Evolutionary conservation across 805 yeast genomes (phyloP), one percentile per base, ranked within the genome.

Genomic region (Allodekkera sacchari): DNA sequence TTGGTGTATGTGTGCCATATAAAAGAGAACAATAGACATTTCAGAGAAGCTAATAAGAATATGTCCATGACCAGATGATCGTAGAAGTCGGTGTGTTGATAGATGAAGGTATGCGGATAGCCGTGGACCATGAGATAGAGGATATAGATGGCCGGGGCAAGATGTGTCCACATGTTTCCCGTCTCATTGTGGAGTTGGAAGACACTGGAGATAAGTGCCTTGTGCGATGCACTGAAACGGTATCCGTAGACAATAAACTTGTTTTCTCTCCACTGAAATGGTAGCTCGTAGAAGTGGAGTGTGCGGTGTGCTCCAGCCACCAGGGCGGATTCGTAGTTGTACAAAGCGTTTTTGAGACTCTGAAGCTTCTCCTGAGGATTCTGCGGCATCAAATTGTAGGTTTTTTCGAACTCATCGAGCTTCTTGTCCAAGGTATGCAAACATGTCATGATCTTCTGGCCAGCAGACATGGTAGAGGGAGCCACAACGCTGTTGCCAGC

Each of bases 201-300:
- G 12, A 87, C 61, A 29, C 88, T 73, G 37, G 63, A 55, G 19
- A 80, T 32, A 42, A 92, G 80, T 33, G 70, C 66, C 6, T 47
- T 19, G 49, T 80, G 87, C 25, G 71, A 67, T 35, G 71, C 61
- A 39, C 80, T 76, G 57, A 89, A 92, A 38, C 96, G 64, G 59
- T 89, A 92, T 3, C 97, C 97, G 34, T 73, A 62, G 14, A 81
- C 63, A 36, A 92, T 83, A 54, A 71, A 87, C 36, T 85, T 77
- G 58, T 92, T 89, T 57, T 88, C 96, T 48, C 94, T 71, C 95
- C 96, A 89, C 29, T 82, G 84, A 43, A 79, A 73, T 2, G 98
- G 98, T 26, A 89, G 63, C 53, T 89, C 94, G 50, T 83, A 84
- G 53, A 79, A 83, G 43, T 84, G 85, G 25, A 89, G 57, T 34